phyloP scores from a whole-genome alignment of 768 basidiomycete species.

The Guyanaporus albipodus region DNA sequence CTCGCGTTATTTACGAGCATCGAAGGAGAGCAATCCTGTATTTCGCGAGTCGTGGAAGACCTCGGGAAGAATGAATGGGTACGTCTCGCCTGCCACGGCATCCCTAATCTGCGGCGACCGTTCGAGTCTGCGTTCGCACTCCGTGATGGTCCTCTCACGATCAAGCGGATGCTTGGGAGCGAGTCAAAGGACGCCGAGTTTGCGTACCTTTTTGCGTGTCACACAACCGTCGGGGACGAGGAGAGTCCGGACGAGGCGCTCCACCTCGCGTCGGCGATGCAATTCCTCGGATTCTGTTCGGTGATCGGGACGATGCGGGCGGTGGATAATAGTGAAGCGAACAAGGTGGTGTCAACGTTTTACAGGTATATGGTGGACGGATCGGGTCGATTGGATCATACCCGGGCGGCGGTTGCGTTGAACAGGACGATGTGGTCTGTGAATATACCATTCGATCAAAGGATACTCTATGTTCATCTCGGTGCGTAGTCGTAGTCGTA shows the following conservation, averaged over 20 bases:
- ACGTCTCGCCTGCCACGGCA: no score
- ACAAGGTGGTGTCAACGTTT: not conserved
- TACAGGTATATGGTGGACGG: not conserved
- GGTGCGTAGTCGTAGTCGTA: not conserved
- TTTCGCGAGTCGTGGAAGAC: not conserved
- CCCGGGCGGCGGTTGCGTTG: not conserved
- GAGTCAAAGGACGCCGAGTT: not conserved
- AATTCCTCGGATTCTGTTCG: not conserved
- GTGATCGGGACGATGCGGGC: not conserved
- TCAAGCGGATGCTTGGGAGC: not conserved
- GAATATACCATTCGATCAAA: not conserved
- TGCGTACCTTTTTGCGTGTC: not conserved
- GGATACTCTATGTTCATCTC: not conserved
- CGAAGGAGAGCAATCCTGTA: not conserved
- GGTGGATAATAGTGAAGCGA: not conserved
- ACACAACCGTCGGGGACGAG: not conserved
- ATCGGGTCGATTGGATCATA: not conserved
- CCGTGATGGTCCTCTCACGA: not conserved
- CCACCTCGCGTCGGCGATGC: not conserved
- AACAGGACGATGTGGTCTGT: not conserved
- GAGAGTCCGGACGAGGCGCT: not conserved
- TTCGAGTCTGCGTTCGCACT: not conserved
- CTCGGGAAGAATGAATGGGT: no score
- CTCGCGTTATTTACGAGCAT: not conserved
- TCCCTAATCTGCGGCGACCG: not conserved